Conservation (phyloP, 257 asterid species). For the Ehretia macrophylla region DNA sequence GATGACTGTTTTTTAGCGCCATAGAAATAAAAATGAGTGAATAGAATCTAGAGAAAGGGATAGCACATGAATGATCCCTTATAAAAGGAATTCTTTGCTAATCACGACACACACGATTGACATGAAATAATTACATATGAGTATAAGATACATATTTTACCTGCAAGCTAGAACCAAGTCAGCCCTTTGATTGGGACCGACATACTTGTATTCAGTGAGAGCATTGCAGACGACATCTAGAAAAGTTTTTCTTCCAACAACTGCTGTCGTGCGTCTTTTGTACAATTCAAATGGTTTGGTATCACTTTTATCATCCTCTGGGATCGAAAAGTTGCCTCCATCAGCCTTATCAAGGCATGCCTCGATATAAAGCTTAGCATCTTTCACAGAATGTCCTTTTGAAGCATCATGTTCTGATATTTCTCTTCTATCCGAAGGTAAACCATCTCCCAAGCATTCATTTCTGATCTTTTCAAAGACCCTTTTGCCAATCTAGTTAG, state of each 20-base stretch:
- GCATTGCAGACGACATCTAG: constrained; percentile 82
- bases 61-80: too few species aligned
- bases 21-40: too few species aligned
- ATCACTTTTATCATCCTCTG: constrained; percentile 36
- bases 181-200: constrained; percentile 95
- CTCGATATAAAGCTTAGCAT: constrained; percentile 25
- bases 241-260: constrained; percentile 60
- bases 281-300: constrained; percentile 76
- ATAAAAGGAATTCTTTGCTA: too few species aligned
- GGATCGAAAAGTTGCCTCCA: constrained; percentile 18
- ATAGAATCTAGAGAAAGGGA: too few species aligned
- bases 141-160: constrained; percentile 31
- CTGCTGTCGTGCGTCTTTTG: constrained; percentile 79
- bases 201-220: constrained; percentile 88
- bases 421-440: constrained; percentile 35
- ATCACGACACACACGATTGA: background rate
- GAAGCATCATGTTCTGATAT: constrained; percentile 24
- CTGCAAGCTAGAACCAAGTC: constrained; percentile 92
- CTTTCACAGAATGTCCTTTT: constrained; percentile 42
- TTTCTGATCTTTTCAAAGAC: constrained; percentile 69
- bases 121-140: constrained; percentile 1
- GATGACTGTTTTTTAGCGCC: too few species aligned
- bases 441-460: constrained; percentile 39
- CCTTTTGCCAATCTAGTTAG: constrained; percentile 74
- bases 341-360: constrained; percentile 32